Evolutionary conservation across 306 rosid genomes (phyloP), one percentile per base, ranked within the genome.

Genomic region (Coriaria nepalensis): DNA sequence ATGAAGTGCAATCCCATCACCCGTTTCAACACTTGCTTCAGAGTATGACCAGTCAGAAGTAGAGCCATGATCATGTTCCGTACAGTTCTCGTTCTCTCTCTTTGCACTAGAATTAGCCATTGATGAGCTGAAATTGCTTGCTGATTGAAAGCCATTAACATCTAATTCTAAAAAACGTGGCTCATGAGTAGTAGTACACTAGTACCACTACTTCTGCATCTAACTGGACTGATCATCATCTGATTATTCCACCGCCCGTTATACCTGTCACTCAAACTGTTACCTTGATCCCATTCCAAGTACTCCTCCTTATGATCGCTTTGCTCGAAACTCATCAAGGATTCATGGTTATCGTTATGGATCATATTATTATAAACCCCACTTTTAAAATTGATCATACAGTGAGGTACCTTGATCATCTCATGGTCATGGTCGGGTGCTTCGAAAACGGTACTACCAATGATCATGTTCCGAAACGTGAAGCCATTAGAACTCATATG

Each of bases 271-370:
- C 55, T 50, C 62, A 50, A 60, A 44, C 45, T 38, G 29, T 47
- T 56, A 39, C 29, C 29, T 20, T 20, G 29, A 20, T 59, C 76
- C 70, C 72, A 59, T 43, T 38, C 51, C 47, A 61, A 56, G 41
- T 49, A 43, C 20, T 67, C 35, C 35, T 65, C 78, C 56, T 49
- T 44, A 29, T 52, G 9, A 13, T 45, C 53, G 7, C 41, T 66
- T 10, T 81, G 76, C 56, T 78, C 82, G 68, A 83, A 87, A 66
- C 82, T 73, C 50, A 87, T 74, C 70, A 83, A 60, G 53, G 93
- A 75, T 33, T 73, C 86, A 20, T 20, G 29, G 1, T 8, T 47
- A 43, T 46, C 51, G 40, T 45, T 35, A 40, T 60, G 55, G 42
- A 63, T 36, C 47, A 65, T 43, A 34, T 15, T 48, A 14, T 12